Evolutionary conservation across 495 filamentous ascomycete genomes (phyloP), one percentile per base, ranked within the genome.

Genomic region (Penicillium flavigenum): DNA sequence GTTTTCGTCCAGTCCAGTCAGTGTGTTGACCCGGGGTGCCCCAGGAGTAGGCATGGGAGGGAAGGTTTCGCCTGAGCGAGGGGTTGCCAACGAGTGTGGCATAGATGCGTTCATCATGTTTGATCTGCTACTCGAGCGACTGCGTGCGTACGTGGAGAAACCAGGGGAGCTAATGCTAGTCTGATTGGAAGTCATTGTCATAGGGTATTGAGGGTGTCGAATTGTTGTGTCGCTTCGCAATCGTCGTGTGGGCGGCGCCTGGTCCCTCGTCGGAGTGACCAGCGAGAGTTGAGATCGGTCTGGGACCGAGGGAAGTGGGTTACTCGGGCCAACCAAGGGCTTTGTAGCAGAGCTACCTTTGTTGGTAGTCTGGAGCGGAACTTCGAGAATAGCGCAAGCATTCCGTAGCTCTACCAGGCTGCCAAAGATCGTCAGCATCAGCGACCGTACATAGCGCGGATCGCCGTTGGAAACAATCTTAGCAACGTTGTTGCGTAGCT

Each of bases 61-160:
- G 65, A 93, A 95, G 0, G 88, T 86, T 62, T 93, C 90, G 8
- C 86, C 88, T 11, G 90, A 94, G 17, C 88, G 82, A 49, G 90
- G 90, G 82, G 52, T 87, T 75, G 86, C 83, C 26, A 80, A 68
- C 6, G 80, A 79, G 12, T 74, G 72, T 5, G 75, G 76, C 27
- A 75, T 62, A 5, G 79, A 76, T 14, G 76, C 70, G 46, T 77
- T 81, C 22, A 78, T 72, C 62, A 78, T 59, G 61, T 78, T 80
- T 3, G 71, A 75, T 60, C 77, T 64, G 57, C 82, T 83, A 56
- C 78, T 77, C 6, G 82, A 82, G 52, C 79, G 72, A 56, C 79
- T 82, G 19, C 79, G 73, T 43, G 70, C 56, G 36, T 60, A 74
- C 2, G 72, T 63, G 9, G 60, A 57, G 43, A 73, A 69, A 14